Base-by-base conservation (phyloP, 169 alveolate genomes). In the Plasmodium sp. region DNA sequence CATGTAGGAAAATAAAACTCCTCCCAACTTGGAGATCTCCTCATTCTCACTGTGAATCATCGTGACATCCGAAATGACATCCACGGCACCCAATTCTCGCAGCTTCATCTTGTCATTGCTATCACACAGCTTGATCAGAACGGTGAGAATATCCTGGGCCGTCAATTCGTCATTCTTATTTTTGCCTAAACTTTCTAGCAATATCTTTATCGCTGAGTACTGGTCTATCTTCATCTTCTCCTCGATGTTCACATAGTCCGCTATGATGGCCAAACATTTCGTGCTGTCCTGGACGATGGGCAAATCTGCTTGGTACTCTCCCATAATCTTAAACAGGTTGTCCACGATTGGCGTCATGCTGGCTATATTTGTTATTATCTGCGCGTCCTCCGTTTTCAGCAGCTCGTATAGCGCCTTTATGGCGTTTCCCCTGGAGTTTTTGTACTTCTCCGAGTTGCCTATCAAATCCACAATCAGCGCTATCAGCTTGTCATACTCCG, bases 61-160 rank as follows among this genome's bases (percentile, higher is more conserved):
- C 97, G 97, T 97, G 34, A 97, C 98, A 73, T 97, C 98, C 72
- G 98, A 96, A 85, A 98, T 96, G 22, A 94, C 93, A 81, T 97
- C 99, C 94, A 98, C 95, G 12, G 97, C 97, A 36, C 99, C 98
- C 81, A 95, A 97, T 85, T 84, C 96, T 93, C 92, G 97, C 93
- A 96, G 56, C 71, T 84, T 94, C 90, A 77, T 97, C 97, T 96
- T 97, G 56, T 96, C 97, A 83, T 62, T 92, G 51, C 92, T 84
- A 84, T 93, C 92, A 45, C 97, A 94, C 18, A 97, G 56, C 80
- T 97, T 95, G 45, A 96, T 96, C 54, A 97, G 77, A 7, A 97
- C 93, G 3, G 91, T 88, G 92, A 97, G 82, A 36, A 97, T 67
- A 5, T 96, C 96, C 72, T 92, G 85, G 3, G 96, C 98, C 1